These are phyloP conservation scores for Rhynchospora pubera DNA, from an alignment of 176 grass and related monocot species.

Conservation along the genomic window DNA sequence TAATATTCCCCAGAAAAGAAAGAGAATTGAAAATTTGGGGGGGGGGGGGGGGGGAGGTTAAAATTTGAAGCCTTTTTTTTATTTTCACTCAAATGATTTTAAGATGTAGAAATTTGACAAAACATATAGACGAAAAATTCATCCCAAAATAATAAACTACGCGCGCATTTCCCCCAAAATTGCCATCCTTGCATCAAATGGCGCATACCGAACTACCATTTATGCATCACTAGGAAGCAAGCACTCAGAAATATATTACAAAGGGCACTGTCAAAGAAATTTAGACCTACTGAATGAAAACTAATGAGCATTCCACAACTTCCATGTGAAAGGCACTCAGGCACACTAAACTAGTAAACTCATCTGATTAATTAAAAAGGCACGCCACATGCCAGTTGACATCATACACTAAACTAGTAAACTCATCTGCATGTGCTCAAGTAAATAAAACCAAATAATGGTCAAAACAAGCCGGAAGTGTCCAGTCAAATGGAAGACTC, in stretches of 20 bases:
- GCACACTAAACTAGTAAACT: neutral
- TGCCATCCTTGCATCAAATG: no score
- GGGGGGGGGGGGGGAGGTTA: no score
- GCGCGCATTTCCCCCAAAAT: no score
- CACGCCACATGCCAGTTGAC: neutral
- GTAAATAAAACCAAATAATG: slow-evolving; percentile 1
- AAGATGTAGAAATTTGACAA: no score
- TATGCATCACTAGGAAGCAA: neutral
- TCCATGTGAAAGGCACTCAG: neutral
- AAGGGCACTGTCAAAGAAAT: neutral
- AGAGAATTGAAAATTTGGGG: no score
- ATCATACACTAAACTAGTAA: neutral
- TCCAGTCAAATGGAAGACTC: no score
- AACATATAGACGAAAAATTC: no score
- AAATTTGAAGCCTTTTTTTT: no score
- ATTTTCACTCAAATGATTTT: no score
- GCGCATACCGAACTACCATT: no score
- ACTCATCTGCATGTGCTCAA: neutral
- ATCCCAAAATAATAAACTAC: no score
- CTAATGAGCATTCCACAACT: neutral
- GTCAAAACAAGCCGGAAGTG: neutral
- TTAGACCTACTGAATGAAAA: neutral
- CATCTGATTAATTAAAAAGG: slow-evolving; percentile 4
- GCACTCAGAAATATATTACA: neutral
- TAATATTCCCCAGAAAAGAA: no score